Conservation (phyloP, 768 basidiomycete species). For the Hypholoma fasciculare region DNA sequence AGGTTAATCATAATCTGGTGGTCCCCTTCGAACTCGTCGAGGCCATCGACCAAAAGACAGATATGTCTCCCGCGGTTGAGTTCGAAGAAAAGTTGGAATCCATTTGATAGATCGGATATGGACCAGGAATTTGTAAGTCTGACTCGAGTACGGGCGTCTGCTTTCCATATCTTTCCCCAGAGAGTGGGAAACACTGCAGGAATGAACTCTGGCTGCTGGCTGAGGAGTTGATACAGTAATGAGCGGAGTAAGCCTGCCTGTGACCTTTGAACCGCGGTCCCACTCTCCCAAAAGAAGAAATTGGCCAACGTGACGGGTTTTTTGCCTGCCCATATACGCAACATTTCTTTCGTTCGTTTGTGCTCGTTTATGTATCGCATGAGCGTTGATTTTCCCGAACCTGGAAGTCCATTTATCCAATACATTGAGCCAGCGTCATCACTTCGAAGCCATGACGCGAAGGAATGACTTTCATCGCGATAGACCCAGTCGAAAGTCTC, state of each 20-base stretch:
- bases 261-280: conserved; percentile 9
- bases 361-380: conserved; percentile 9
- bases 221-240: conserved; percentile 7
- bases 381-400: conserved; percentile 11
- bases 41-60: conserved; percentile 11
- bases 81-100: conserved; percentile 7
- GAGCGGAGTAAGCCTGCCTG: conserved; percentile 12
- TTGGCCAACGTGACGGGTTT: conserved; percentile 2
- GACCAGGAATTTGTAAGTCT: conserved; percentile 5
- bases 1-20: conserved; percentile 6
- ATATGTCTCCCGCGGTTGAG: not conserved
- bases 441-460: conserved; percentile 3
- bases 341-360: not conserved
- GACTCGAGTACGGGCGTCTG: conserved; percentile 10
- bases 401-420: conserved; percentile 8
- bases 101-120: conserved; percentile 1
- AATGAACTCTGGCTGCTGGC: conserved; percentile 5
- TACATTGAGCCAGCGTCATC: not conserved
- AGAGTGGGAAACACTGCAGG: conserved; percentile 4
- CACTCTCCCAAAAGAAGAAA: conserved; percentile 14
- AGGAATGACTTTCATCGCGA: not conserved
- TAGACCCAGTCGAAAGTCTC: conserved; percentile 12
- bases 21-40: conserved; percentile 12
- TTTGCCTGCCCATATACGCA: conserved; percentile 2
- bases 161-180: conserved; percentile 10